Base-by-base conservation (phyloP, 202 grass and related monocot genomes). In the Hordeum pubiflorum region DNA sequence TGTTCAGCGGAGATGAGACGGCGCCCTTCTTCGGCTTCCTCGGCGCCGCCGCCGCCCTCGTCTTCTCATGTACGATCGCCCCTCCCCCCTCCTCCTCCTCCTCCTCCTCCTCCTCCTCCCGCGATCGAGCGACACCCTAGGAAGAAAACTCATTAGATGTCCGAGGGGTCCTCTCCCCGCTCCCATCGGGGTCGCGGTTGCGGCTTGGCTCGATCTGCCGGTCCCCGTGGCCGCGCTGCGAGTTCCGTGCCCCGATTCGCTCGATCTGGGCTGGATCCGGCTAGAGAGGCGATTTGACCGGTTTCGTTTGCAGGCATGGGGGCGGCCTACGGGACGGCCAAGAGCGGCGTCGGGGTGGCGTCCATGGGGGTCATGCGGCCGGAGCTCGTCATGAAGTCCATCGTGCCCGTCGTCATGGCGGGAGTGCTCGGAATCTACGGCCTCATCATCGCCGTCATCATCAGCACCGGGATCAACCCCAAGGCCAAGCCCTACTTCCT, bases 11-110 rank as follows among this genome's bases (percentile, higher is more conserved):
- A 50, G 96, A 98, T 86, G 96, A 95, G 82, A 98, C 96, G 2
- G 96, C 96, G 20, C 96, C 96, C 72, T 98, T 98, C 92, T 98
- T 98, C 85, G 96, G 96, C 50, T 98, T 98, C 86, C 96, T 98
- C 80, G 96, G 96, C 76, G 96, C 96, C 52, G 96, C 96, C 48
- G 87, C 90, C 3, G 96, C 96, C 52, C 96, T 98, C 18, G 83
- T 98, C 69, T 98, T 98, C 92, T 98, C 96, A 67, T 98, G 96
- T 98, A 73, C 17, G 20, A 21, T 8, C 20, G 4, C 61, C 36
- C 26, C 24, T 20, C 44, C 14, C 7, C 32, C 29, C 8, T 20
- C 8, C 29, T 17, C 55, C 18, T 13, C 23, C 17, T 20, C 8
- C 29, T 17, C 55, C 18, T 13, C 23, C 17, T 0, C 20, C 9